A percentile compares a stretch with the other conserved stretches of the same genome.
Evolutionary conservation across 805 yeast species (phyloP).

Genomic region (Torulaspora franciscae): DNA sequence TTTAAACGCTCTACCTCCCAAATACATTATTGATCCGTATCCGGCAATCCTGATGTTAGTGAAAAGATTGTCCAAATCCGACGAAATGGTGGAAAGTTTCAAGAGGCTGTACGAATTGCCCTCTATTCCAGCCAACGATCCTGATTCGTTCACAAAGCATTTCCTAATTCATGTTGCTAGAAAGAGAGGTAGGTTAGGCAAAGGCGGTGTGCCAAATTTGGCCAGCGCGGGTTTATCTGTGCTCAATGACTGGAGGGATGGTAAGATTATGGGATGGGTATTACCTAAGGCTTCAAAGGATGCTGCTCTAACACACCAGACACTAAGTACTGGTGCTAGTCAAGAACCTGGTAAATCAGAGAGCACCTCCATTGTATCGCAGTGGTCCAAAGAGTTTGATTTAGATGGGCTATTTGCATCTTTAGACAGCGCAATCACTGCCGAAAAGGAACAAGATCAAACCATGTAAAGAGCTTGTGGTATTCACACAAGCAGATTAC

Average conservation of each 20-base stretch:
- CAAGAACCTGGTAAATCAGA: conserved; percentile 44
- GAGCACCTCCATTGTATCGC: conserved; percentile 74
- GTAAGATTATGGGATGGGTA: conserved; percentile 88
- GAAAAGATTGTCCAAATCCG: conserved; percentile 66
- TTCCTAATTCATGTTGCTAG: conserved; percentile 91
- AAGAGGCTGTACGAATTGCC: conserved; percentile 74
- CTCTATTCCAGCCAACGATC: conserved; percentile 63
- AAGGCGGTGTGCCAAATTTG: conserved; percentile 89
- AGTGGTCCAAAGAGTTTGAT: conserved; percentile 94
- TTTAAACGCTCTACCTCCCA: conserved; percentile 84
- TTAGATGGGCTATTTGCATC: conserved; percentile 68
- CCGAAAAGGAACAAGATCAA: conserved; percentile 24
- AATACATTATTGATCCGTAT: conserved; percentile 75
- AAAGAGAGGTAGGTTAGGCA: conserved; percentile 83
- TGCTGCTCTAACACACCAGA: conserved; percentile 30
- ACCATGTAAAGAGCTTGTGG: conserved; percentile 2
- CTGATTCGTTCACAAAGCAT: conserved; percentile 76
- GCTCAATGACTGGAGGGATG: conserved; percentile 95
- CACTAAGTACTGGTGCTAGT: conserved; percentile 33
- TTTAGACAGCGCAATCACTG: conserved; percentile 35
- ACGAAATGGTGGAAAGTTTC: conserved; percentile 73
- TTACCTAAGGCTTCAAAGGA: conserved; percentile 56
- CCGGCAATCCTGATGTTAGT: conserved; percentile 75
- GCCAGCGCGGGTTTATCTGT: conserved; percentile 78
- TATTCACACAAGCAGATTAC: neutral